Evolutionary conservation across 2,329 filamentous ascomycete genomes (phyloP).

Genomic region (Microcyclospora pomicola): DNA sequence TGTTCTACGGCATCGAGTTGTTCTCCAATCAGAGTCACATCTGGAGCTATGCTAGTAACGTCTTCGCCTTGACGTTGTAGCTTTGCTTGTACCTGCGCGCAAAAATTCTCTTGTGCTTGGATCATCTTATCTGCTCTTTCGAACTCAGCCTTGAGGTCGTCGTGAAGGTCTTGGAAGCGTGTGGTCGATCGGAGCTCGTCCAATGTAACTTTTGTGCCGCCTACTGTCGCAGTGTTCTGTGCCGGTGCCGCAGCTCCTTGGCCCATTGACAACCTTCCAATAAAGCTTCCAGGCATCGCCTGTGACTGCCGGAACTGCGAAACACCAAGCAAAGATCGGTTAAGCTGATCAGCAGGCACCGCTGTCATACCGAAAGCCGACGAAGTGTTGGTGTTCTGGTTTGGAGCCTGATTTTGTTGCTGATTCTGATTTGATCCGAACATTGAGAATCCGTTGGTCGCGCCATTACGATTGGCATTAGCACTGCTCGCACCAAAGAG

Average conservation of each 20-base stretch:
- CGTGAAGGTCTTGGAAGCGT: conserved; percentile 78
- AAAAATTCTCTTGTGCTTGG: conserved; percentile 60
- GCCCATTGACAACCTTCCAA: conserved; percentile 29
- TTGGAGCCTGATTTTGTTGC: conserved; percentile 3
- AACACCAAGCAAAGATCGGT: conserved; percentile 8
- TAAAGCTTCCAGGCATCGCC: conserved; percentile 14
- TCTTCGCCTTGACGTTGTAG: conserved; percentile 49
- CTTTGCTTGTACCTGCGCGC: conserved; percentile 58
- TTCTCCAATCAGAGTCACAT: conserved; percentile 49
- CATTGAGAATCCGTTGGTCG: conserved; percentile 2
- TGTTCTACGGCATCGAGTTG: conserved; percentile 51
- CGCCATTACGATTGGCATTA: conserved; percentile 6
- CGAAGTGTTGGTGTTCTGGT: neutral
- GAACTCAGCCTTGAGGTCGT: conserved; percentile 67
- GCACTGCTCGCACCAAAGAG: conserved; percentile 15
- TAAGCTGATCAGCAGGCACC: conserved; percentile 1
- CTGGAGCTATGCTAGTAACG: conserved; percentile 49
- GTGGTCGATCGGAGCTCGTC: conserved; percentile 72
- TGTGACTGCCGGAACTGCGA: conserved; percentile 10
- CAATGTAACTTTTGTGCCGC: conserved; percentile 65
- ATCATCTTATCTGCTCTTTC: conserved; percentile 68
- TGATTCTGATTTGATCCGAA: conserved; percentile 5
- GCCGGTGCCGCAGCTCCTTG: conserved; percentile 24
- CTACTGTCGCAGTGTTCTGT: conserved; percentile 34
- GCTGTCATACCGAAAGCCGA: conserved; percentile 8